These are phyloP conservation scores for Pythium volutum DNA, from an alignment of 352 stramenopile species.

Conservation along the genomic window DNA sequence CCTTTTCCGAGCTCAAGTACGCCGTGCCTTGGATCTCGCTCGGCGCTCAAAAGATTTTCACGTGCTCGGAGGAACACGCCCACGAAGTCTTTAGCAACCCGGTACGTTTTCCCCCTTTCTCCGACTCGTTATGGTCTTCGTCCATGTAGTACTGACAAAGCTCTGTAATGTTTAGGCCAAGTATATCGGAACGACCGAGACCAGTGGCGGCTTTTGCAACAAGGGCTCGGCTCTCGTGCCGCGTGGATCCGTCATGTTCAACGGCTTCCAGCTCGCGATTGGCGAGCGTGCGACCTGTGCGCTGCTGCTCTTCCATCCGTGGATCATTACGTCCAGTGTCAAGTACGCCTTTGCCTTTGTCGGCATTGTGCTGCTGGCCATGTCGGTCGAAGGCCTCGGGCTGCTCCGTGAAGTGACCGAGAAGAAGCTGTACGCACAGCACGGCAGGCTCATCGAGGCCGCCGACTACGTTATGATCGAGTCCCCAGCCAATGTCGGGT, in stretches of 20 bases:
- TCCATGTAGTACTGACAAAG: background rate
- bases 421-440: slow-evolving; percentile 44
- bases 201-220: slow-evolving; percentile 48
- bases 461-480: slow-evolving; percentile 51
- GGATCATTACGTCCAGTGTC: slow-evolving; percentile 54
- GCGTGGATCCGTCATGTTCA: slow-evolving; percentile 74
- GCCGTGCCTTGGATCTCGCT: slow-evolving; percentile 66
- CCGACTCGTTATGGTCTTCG: background rate
- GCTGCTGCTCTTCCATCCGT: slow-evolving; percentile 79
- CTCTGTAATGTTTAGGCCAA: slow-evolving; percentile 2
- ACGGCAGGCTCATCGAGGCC: slow-evolving; percentile 55
- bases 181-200: slow-evolving; percentile 14
- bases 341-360: slow-evolving; percentile 83
- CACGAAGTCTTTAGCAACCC: slow-evolving; percentile 29
- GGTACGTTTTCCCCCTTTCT: slow-evolving; percentile 1
- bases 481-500: slow-evolving; percentile 28
- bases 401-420: slow-evolving; percentile 47
- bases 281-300: slow-evolving; percentile 57
- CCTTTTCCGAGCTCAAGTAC: slow-evolving; percentile 67
- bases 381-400: slow-evolving; percentile 64
- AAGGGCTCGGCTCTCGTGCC: slow-evolving; percentile 33
- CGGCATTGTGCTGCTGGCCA: slow-evolving; percentile 58
- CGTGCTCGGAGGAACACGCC: slow-evolving; percentile 25
- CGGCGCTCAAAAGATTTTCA: slow-evolving; percentile 40
- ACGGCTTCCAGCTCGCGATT: slow-evolving; percentile 50